Evolutionary conservation across 1,284 basidiomycete species (phyloP).

Genomic region (Cryptococcus sp.): DNA sequence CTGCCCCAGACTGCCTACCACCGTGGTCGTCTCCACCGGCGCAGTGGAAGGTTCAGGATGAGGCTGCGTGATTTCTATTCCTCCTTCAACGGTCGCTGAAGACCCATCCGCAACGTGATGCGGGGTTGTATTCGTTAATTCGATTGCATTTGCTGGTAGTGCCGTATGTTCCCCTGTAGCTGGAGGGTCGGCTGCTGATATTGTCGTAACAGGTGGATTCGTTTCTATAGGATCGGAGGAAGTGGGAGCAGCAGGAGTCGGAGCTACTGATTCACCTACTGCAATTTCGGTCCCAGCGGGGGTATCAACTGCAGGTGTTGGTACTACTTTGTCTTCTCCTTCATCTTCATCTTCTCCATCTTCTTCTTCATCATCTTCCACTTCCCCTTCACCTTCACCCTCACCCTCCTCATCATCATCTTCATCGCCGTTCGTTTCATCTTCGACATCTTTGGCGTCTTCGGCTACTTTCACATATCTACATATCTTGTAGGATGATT

Average conservation of each 20-base stretch:
- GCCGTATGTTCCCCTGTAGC: conserved; percentile 5
- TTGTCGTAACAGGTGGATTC: not conserved
- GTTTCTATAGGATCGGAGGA: too few species aligned
- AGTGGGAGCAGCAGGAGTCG: conserved; percentile 3
- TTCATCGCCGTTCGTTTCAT: conserved; percentile 13
- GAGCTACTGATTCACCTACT: not conserved
- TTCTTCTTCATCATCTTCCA: conserved; percentile 20
- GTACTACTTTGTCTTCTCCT: conserved; percentile 4
- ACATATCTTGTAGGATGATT: conserved; percentile 33
- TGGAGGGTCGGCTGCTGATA: conserved; percentile 5
- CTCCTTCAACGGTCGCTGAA: conserved; percentile 14
- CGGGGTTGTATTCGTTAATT: conserved; percentile 21
- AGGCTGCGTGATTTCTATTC: conserved; percentile 15
- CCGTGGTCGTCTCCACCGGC: conserved; percentile 1
- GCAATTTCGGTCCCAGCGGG: too few species aligned
- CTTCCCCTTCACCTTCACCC: conserved; percentile 18
- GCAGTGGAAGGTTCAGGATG: not conserved
- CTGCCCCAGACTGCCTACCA: not conserved
- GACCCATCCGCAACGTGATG: conserved; percentile 16
- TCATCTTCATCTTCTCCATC: conserved; percentile 13
- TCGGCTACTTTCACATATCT: conserved; percentile 22
- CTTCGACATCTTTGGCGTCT: conserved; percentile 9
- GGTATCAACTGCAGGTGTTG: not conserved
- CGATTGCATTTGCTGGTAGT: conserved; percentile 31
- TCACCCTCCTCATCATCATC: conserved; percentile 10